Conservation (phyloP, 805 yeast genomes). For the Starmerella bacillaris region DNA sequence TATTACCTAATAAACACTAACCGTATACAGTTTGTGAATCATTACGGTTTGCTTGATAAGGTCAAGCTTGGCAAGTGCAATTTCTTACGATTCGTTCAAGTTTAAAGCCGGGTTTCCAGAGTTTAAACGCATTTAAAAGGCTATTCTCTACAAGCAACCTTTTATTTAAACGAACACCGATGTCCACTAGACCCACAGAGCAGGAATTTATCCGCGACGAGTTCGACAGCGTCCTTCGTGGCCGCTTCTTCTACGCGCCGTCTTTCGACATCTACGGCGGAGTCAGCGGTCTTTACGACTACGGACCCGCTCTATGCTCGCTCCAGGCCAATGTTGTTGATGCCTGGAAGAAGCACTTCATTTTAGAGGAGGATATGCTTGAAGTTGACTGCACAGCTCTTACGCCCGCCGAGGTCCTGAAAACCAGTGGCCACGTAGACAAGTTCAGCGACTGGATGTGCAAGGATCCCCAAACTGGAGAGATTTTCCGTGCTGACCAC, state of each 20-base stretch:
- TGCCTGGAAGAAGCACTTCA: conserved; percentile 93
- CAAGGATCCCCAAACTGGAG: conserved; percentile 86
- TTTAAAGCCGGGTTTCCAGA: too few species aligned
- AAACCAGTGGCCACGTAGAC: conserved; percentile 98
- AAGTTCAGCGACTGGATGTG: conserved; percentile 99
- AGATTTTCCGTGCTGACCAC: conserved; percentile 96
- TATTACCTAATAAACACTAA: too few species aligned
- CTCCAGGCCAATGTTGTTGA: conserved; percentile 91
- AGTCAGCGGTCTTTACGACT: conserved; percentile 92
- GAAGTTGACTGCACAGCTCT: conserved; percentile 97
- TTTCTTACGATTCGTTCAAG: too few species aligned
- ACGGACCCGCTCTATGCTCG: conserved; percentile 99
- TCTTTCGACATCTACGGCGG: conserved; percentile 96
- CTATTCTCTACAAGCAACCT: background rate
- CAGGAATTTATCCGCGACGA: conserved; percentile 56
- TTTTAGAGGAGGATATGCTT: conserved; percentile 94
- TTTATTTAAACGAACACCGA: background rate
- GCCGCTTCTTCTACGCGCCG: conserved; percentile 95
- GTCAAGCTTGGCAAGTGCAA: too few species aligned
- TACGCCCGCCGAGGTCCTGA: conserved; percentile 93
- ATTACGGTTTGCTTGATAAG: too few species aligned
- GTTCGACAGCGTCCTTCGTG: conserved; percentile 76
- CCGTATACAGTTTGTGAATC: too few species aligned
- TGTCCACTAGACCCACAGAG: background rate
- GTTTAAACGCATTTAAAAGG: too few species aligned